phyloP scores from a whole-genome alignment of 1,139 yeast species.

The Zhuliangozyma parablackwelliae region DNA sequence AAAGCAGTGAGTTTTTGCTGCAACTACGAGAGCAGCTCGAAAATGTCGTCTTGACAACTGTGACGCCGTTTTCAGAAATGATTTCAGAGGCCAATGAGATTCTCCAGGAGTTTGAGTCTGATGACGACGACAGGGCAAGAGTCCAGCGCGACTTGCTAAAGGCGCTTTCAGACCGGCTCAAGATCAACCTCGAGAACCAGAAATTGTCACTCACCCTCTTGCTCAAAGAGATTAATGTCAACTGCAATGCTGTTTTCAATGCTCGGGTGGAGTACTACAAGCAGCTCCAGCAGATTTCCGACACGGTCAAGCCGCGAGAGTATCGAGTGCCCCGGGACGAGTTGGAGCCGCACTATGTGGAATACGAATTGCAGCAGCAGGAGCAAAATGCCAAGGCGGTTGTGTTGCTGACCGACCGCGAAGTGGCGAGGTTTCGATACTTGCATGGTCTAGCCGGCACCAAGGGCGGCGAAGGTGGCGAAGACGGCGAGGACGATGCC shows the following conservation, averaged over 20 bases:
- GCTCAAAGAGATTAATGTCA: slow-evolving; percentile 46
- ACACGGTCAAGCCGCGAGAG: slow-evolving; percentile 50
- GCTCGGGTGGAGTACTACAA: slow-evolving; percentile 74
- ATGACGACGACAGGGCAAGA: slow-evolving; percentile 2
- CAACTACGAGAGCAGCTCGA: slow-evolving; percentile 29
- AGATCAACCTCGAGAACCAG: slow-evolving; percentile 37
- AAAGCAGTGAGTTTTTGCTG: slow-evolving; percentile 19
- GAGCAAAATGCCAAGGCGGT: neutral
- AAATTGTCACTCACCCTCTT: slow-evolving; percentile 33
- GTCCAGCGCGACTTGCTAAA: slow-evolving; percentile 19
- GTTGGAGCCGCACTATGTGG: neutral
- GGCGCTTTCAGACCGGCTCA: slow-evolving; percentile 19
- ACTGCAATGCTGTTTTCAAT: slow-evolving; percentile 66
- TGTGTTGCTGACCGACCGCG: slow-evolving; percentile 25
- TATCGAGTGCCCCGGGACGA: slow-evolving; percentile 3
- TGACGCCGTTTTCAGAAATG: slow-evolving; percentile 28
- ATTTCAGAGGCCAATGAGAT: slow-evolving; percentile 20
- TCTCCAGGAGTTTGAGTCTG: slow-evolving; percentile 22
- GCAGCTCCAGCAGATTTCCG: slow-evolving; percentile 82
- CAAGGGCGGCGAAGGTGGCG: slow-evolving; percentile 11
- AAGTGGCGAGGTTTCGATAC: slow-evolving; percentile 57
- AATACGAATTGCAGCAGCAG: neutral
- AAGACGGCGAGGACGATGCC: slow-evolving; percentile 17
- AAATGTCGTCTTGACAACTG: slow-evolving; percentile 25
- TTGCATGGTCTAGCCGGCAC: slow-evolving; percentile 30